Evolutionary conservation across 352 stramenopile species (phyloP).

Genomic region (Pythium coloratum): DNA sequence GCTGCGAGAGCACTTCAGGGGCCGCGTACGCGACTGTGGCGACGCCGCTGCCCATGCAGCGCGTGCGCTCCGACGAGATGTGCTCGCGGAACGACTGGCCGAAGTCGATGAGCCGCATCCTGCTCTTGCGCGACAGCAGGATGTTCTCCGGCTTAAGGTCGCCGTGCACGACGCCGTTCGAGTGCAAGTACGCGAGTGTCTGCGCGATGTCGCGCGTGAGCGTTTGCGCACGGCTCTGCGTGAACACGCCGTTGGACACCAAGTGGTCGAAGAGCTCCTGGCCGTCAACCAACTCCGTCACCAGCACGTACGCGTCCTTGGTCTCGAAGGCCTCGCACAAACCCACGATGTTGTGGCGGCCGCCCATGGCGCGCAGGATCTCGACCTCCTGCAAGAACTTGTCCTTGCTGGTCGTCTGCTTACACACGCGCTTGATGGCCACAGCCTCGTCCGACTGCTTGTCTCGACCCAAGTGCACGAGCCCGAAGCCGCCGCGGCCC

Average conservation of each 20-base stretch:
- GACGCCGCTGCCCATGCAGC: slow-evolving; percentile 27
- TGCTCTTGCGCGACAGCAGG: slow-evolving; percentile 40
- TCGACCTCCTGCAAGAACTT: slow-evolving; percentile 42
- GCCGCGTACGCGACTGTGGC: slow-evolving; percentile 36
- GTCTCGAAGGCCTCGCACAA: slow-evolving; percentile 44
- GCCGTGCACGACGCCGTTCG: slow-evolving; percentile 34
- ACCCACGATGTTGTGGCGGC: slow-evolving; percentile 29
- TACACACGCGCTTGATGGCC: slow-evolving; percentile 39
- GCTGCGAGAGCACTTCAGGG: slow-evolving; percentile 26
- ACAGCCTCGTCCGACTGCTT: slow-evolving; percentile 27
- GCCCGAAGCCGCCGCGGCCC: slow-evolving; percentile 34
- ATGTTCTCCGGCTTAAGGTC: slow-evolving; percentile 86
- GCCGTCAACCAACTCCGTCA: slow-evolving; percentile 37
- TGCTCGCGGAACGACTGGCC: slow-evolving; percentile 53
- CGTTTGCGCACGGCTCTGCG: slow-evolving; percentile 19
- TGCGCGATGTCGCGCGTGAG: slow-evolving; percentile 26
- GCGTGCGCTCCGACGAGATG: slow-evolving; percentile 20
- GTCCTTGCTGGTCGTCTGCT: slow-evolving; percentile 31
- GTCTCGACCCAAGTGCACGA: slow-evolving; percentile 29
- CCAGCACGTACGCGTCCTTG: slow-evolving; percentile 35
- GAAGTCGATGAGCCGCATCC: slow-evolving; percentile 63
- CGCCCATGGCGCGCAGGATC: slow-evolving; percentile 31
- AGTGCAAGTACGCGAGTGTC: slow-evolving; percentile 31
- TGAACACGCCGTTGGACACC: slow-evolving; percentile 24
- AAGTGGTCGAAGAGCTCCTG: slow-evolving; percentile 41